Evolutionary conservation across 345 rosid genomes (phyloP), one percentile per base, ranked within the genome.

Genomic region (Hevea brasiliensis): DNA sequence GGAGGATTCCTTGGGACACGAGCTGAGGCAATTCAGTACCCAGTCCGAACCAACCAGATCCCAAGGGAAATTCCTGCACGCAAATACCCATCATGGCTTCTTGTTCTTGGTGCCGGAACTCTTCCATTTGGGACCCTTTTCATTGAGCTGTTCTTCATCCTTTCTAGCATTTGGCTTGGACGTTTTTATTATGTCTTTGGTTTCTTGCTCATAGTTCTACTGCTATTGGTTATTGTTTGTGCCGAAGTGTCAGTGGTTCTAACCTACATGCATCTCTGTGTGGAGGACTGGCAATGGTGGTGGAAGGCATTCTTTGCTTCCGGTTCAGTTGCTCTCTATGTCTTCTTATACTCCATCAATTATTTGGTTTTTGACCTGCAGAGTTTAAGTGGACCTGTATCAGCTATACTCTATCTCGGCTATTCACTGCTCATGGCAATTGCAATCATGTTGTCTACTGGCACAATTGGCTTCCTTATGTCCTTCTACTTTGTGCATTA

Each of bases 281-380:
- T 87, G 15, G 96, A 91, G 80, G 96, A 91, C 61, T 91, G 97
- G 97, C 86, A 81, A 67, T 91, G 97, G 97, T 89, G 94, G 97
- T 91, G 97, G 97, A 91, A 89, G 81, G 87, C 97, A 4, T 91
- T 91, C 87, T 91, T 71, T 42, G 97, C 97, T 20, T 89, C 93
- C 7, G 97, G 97, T 53, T 91, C 94, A 47, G 97, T 91, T 8
- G 83, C 97, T 6, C 82, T 91, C 70, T 91, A 89, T n/a, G 92
- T 91, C 26, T 91, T 89, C 72, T 80, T 89, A 1, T 91, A 87
- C 82, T 87, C 97, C 56, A 87, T 91, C 83, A 89, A 89, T 75
- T 91, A 91, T 73, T 77, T 91, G 89, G 89, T 89, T 18, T 89
- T 89, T 24, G 94, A 91, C 76, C 85, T 91, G 21, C 92, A 87